Base-by-base conservation (phyloP, 129 eudicot species). In the Saussurea involucrata region DNA sequence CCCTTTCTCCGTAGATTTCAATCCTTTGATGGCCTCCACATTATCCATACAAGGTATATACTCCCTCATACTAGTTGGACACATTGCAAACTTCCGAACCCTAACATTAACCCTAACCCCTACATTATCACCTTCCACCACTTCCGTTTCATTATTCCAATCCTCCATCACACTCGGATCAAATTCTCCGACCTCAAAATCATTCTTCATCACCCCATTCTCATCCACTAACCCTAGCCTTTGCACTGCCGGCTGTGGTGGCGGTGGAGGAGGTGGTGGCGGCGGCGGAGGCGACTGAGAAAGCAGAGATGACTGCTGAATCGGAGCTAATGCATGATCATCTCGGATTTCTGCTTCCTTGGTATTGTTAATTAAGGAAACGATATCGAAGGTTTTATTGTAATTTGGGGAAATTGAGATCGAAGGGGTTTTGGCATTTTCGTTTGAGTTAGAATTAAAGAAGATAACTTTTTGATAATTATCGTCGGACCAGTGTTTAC, bases 41-140 rank as follows among this genome's bases (percentile, higher is more conserved):
- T 94, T 94, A 63, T 94, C 98, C 97, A 94, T 63, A 83, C 98
- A 94, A 37, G 98, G 97, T 66, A 94, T 89, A 76, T 91, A 89
- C 82, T 94, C 98, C 64, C 96, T 88, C 96, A 87, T 89, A 46
- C 87, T 87, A 79, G 71, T 84, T 31, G 78, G 71, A 67, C 98
- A 94, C 83, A 84, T n/a, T 46, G 70, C 78, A 37, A 91, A 94
- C 85, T 87, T 94, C 83, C 24, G 77, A 66, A 90, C 85, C 78
- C 78, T 80, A 80, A 83, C 83, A 78, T 78, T 83, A 73, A 67
- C 81, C 63, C 67, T 24, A 36, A 65, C 80, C 1, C 76, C 74
- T 5, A 68, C 84, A 7, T 60, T 66, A 33, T 68, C 87, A n/a
- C 72, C 83, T 21, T 72, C 79, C 61, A 28, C 83, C 15, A 65